A percentile compares a stretch with the other conserved stretches of the same genome.
phyloP scores from a whole-genome alignment of 805 yeast genomes.

The Debaryomyces maramus region DNA sequence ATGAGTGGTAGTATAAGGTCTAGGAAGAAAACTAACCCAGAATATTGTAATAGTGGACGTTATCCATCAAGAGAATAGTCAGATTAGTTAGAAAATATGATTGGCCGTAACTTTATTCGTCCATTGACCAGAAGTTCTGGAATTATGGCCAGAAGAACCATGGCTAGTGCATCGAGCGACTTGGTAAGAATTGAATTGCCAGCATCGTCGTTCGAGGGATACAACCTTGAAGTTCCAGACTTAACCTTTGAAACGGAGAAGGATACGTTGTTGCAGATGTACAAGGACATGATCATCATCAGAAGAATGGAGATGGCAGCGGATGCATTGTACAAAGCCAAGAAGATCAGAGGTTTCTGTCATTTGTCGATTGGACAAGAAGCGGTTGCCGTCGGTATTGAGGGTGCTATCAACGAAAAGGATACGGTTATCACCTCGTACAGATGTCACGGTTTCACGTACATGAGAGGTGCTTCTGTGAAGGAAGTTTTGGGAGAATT shows the following conservation, averaged over 20 bases:
- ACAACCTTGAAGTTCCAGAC: slow-evolving; percentile 69
- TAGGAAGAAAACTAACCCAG: too few relatives aligned
- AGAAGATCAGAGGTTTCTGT: slow-evolving; percentile 98
- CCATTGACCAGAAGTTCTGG: slow-evolving; percentile 13
- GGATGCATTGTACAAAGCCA: slow-evolving; percentile 96
- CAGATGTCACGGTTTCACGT: slow-evolving; percentile 98
- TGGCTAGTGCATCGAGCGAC: slow-evolving; percentile 38
- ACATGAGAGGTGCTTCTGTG: slow-evolving; percentile 93
- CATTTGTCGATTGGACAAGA: slow-evolving; percentile 98
- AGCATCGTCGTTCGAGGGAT: slow-evolving; percentile 80
- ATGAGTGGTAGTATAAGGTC: too few relatives aligned
- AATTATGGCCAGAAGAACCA: slow-evolving; percentile 25
- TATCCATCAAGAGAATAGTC: too few relatives aligned
- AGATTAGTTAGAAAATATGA: slow-evolving; percentile 5
- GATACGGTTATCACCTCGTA: slow-evolving; percentile 95
- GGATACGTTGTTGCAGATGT: slow-evolving; percentile 82
- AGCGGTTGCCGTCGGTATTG: slow-evolving; percentile 98
- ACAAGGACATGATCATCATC: slow-evolving; percentile 90
- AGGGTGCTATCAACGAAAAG: slow-evolving; percentile 80
- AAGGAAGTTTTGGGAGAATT: slow-evolving; percentile 90
- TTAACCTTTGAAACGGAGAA: slow-evolving; percentile 77
- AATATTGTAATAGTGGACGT: too few relatives aligned
- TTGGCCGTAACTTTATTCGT: slow-evolving; percentile 9
- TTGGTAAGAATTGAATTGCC: slow-evolving; percentile 62
- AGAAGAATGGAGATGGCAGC: slow-evolving; percentile 99